Percentiles rank a stretch among this genome's conserved stretches.
Conservation (phyloP, 345 rosid species). For the Mangifera indica region DNA sequence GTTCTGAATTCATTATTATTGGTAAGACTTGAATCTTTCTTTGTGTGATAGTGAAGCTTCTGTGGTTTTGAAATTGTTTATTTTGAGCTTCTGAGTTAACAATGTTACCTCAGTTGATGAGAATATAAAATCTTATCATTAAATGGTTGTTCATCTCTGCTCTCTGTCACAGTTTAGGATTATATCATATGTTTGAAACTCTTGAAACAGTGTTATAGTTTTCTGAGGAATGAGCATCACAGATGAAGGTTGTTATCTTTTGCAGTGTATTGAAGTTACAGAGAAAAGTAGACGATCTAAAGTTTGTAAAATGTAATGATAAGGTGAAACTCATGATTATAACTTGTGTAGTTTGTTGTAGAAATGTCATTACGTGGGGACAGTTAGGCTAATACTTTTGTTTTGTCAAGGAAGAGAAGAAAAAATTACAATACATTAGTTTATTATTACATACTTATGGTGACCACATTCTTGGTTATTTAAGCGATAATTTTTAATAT, state of each 20-base stretch:
- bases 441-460: no score
- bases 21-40: constrained; percentile 1
- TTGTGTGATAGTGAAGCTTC: neutral
- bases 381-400: neutral
- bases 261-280: neutral
- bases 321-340: neutral
- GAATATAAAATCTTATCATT: neutral
- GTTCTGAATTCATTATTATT: neutral
- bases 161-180: no score
- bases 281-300: neutral
- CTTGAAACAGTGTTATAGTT: neutral
- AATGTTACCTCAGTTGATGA: neutral
- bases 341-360: neutral
- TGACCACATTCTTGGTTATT: no score
- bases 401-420: neutral
- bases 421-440: neutral
- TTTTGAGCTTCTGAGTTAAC: neutral
- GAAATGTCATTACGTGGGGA: neutral
- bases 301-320: neutral
- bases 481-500: neutral
- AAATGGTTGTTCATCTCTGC: neutral
- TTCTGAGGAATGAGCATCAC: neutral
- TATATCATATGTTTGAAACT: neutral
- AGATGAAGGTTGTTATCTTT: neutral
- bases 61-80: neutral